Base-by-base conservation (phyloP, 805 yeast species). In the Metschnikowia colocasiae region DNA sequence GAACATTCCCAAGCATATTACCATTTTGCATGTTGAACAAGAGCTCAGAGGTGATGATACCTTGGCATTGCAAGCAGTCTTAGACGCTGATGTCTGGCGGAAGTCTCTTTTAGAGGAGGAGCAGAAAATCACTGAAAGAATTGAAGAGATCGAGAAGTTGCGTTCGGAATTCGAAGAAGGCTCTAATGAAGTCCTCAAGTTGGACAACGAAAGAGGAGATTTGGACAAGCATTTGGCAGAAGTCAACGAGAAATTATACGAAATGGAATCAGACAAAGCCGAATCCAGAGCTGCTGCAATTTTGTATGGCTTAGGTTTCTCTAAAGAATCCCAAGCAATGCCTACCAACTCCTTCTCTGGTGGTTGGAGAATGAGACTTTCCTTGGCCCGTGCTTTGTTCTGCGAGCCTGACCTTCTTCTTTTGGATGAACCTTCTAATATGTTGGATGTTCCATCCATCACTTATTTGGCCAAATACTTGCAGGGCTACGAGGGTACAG, bases 311-410 rank as follows among this genome's bases (percentile, higher is more conserved):
- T 76, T 94, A 52, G 99, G 99, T 47, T 94, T 94, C 75, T 83
- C 96, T 40, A 80, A 81, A 53, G 95, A 86, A 59, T 79, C 97
- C 5, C 99, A 94, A 66, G 70, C 74, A 40, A 75, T 76, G 53
- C 83, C 96, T 27, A 90, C 98, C 5, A 92, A 89, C 55, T 79
- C 90, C 23, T 94, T 94, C 66, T 90, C 97, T 45, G 99, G 99
- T 80, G 99, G 99, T 82, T 94, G 99, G 99, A 85, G 99, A 79
- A 94, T 94, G 99, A 87, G 99, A 75, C 78, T 94, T 55, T 87
- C 97, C n/a, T 78, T 94, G 51, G 99, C 99, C 3, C 82, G 99
- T 71, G 99, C 99, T 0, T 78, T 94, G 64, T 94, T 94, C 78
- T 92, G 97, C 78, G 85, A 89, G 64, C 99, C 99, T 0, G 99